Evolutionary conservation across 2,329 filamentous ascomycete genomes (phyloP).

Genomic region (Aspergillus chevalieri): DNA sequence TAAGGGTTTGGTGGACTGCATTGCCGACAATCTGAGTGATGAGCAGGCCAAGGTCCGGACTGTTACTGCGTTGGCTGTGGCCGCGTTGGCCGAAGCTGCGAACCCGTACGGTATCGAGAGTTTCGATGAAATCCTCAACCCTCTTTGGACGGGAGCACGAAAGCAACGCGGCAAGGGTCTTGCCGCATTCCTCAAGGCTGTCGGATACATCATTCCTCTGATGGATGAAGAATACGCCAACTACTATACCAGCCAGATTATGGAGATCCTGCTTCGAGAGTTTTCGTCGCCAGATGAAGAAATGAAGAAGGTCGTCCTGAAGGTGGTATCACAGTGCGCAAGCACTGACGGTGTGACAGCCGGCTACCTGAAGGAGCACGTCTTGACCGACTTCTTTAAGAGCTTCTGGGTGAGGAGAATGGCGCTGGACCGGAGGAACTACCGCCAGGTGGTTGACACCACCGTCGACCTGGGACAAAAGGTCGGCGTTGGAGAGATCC

Average conservation of each 20-base stretch:
- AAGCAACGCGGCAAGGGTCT: constrained; percentile 96
- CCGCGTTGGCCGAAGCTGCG: constrained; percentile 88
- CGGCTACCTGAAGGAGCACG: constrained; percentile 89
- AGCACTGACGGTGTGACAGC: constrained; percentile 92
- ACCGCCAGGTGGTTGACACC: constrained; percentile 94
- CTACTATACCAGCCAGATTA: constrained; percentile 97
- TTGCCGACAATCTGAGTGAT: constrained; percentile 90
- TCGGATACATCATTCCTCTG: constrained; percentile 94
- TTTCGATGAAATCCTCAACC: constrained; percentile 95
- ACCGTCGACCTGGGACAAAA: constrained; percentile 96
- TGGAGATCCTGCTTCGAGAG: constrained; percentile 94
- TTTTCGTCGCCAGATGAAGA: constrained; percentile 97
- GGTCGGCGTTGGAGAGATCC: constrained; percentile 92
- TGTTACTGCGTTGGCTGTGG: constrained; percentile 90
- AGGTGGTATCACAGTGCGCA: constrained; percentile 93
- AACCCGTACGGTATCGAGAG: constrained; percentile 99
- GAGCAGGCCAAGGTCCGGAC: constrained; percentile 97
- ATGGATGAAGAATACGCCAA: constrained; percentile 99
- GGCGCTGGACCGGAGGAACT: constrained; percentile 96
- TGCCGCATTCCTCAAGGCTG: constrained; percentile 92
- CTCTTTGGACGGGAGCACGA: constrained; percentile 89
- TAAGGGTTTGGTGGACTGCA: constrained; percentile 93
- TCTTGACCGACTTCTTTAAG: constrained; percentile 95
- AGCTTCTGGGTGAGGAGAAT: constrained; percentile 97
- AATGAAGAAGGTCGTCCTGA: constrained; percentile 99